A percentile compares a stretch with the other conserved stretches of the same genome.
Evolutionary conservation across 257 asterid species (phyloP).

Genomic region (Gynochthodes officinalis): DNA sequence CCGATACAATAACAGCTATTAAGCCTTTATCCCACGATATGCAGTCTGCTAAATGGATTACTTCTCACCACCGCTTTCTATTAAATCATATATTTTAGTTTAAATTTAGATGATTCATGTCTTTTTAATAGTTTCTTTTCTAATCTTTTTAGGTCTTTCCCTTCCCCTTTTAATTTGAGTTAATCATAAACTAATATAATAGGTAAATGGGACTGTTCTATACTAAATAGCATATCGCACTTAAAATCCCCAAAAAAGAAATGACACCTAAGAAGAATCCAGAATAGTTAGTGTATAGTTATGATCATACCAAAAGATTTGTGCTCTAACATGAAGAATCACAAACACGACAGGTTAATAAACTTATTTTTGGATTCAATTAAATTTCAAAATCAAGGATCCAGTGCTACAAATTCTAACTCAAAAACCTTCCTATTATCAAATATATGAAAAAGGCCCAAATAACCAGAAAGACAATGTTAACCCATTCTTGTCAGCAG

Average conservation of each 20-base stretch:
- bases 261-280: background rate
- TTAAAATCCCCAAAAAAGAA: background rate
- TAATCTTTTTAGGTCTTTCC: too few species aligned
- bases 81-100: too few species aligned
- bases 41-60: too few species aligned
- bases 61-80: too few species aligned
- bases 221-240: too few species aligned
- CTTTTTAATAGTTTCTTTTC: too few species aligned
- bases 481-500: background rate
- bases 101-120: too few species aligned
- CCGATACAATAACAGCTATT: too few species aligned
- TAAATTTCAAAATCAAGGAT: background rate
- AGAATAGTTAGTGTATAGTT: background rate
- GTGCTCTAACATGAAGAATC: background rate
- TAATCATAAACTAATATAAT: too few species aligned
- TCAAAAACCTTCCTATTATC: background rate
- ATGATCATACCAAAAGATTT: background rate
- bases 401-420: background rate
- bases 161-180: too few species aligned
- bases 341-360: background rate
- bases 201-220: too few species aligned
- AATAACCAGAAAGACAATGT: background rate
- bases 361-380: background rate
- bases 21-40: too few species aligned
- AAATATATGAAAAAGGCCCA: background rate